Conservation (phyloP, 306 rosid genomes). For the Albizia julibrissin region DNA sequence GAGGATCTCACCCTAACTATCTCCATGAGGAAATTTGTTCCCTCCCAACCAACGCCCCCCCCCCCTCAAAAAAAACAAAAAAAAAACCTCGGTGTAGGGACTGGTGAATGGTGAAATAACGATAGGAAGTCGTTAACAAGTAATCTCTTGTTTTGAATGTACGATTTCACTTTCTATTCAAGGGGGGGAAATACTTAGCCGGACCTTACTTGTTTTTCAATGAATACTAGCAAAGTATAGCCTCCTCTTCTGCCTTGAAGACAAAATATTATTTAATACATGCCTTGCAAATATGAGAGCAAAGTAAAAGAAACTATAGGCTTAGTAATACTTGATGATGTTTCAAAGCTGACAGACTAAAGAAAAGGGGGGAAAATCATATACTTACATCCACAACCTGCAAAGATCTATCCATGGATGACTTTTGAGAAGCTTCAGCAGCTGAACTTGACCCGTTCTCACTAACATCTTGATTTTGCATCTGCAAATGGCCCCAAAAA, state of each 20-base stretch:
- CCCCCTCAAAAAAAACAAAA: too few species aligned
- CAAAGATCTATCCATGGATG: constrained; percentile 44
- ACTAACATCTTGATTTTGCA: constrained; percentile 43
- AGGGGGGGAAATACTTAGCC: not conserved
- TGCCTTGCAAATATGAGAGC: constrained; percentile 17
- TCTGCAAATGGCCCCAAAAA: constrained; percentile 42
- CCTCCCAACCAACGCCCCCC: too few species aligned
- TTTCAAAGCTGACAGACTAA: constrained; percentile 12
- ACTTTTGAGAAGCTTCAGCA: constrained; percentile 61
- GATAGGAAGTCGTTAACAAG: too few species aligned
- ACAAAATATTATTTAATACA: not conserved
- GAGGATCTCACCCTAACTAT: too few species aligned
- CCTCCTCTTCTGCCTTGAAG: not conserved
- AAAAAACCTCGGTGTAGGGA: too few species aligned
- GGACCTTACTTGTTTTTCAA: not conserved
- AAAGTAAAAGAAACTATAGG: constrained; percentile 10
- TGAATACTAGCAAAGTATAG: not conserved
- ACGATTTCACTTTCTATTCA: too few species aligned
- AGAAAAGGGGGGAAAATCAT: constrained; percentile 6
- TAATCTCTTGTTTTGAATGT: too few species aligned
- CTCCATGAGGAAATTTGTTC: too few species aligned
- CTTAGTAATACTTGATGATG: constrained; percentile 17
- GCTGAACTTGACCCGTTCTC: constrained; percentile 64
- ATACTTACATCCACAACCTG: constrained; percentile 68
- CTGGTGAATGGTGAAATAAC: too few species aligned